These are phyloP conservation scores for Sugiyamaella grinbergsii DNA, from an alignment of 1,139 yeast genomes.

Conservation along the genomic window DNA sequence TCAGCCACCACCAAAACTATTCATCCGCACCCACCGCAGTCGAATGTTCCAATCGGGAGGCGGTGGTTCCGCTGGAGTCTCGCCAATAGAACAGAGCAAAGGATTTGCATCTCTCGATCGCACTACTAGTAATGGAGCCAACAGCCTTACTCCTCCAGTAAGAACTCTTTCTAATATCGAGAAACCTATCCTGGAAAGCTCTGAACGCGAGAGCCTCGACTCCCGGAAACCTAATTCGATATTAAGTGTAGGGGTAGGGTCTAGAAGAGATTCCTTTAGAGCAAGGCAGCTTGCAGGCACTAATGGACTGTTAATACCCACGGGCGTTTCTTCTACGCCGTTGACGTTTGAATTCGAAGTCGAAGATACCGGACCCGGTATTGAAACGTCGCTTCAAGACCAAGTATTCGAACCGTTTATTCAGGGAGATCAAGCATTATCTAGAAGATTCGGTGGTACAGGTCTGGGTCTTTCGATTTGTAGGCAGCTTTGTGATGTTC, in stretches of 20 bases:
- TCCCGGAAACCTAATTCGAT: constrained; percentile 1
- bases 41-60: constrained; percentile 15
- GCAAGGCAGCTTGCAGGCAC: constrained; percentile 6
- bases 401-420: constrained; percentile 94
- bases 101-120: constrained; percentile 9
- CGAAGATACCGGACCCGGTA: constrained; percentile 91
- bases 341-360: constrained; percentile 64
- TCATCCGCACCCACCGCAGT: constrained; percentile 13
- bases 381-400: constrained; percentile 73
- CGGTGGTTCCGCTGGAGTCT: constrained; percentile 15
- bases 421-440: constrained; percentile 93
- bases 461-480: constrained; percentile 94
- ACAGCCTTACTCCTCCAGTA: constrained; percentile 1
- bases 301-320: constrained; percentile 4
- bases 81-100: constrained; percentile 12
- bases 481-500: constrained; percentile 83
- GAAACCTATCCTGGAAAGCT: constrained; percentile 6
- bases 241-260: constrained; percentile 8
- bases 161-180: constrained; percentile 5
- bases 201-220: constrained; percentile 4
- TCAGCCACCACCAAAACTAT: constrained; percentile 5
- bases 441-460: constrained; percentile 92
- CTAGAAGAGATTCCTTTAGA: constrained; percentile 10
- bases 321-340: constrained; percentile 7
- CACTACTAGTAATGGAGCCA: constrained; percentile 7